phyloP scores from a whole-genome alignment of 495 filamentous ascomycete genomes.

The Glarea lozoyensis region DNA sequence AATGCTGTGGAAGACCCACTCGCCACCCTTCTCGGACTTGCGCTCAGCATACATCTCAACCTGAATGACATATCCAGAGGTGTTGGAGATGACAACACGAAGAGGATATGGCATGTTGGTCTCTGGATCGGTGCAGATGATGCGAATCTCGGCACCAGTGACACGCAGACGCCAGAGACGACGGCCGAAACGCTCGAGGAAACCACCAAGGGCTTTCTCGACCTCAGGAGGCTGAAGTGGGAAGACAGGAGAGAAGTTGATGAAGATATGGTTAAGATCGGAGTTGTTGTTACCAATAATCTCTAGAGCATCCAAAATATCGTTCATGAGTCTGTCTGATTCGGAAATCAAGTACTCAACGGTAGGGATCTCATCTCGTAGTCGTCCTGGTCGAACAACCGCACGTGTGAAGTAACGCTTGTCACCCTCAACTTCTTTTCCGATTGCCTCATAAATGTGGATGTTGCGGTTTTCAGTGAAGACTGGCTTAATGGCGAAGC shows the following conservation, averaged over 20 bases:
- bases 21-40: conserved; percentile 87
- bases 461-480: conserved; percentile 99
- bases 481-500: conserved; percentile 94
- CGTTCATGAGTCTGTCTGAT: conserved; percentile 90
- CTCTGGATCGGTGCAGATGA: conserved; percentile 83
- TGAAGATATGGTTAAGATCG: conserved; percentile 99
- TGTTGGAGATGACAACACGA: conserved; percentile 96
- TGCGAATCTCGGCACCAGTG: conserved; percentile 94
- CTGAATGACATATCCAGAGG: conserved; percentile 96
- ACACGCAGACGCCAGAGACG: conserved; percentile 95
- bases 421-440: conserved; percentile 88
- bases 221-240: conserved; percentile 84
- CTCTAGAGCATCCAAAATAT: conserved; percentile 94
- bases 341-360: conserved; percentile 97
- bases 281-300: conserved; percentile 99
- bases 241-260: conserved; percentile 97
- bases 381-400: conserved; percentile 81
- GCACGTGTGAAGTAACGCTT: conserved; percentile 98
- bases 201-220: conserved; percentile 87
- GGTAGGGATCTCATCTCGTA: conserved; percentile 93
- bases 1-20: conserved; percentile 98
- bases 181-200: conserved; percentile 92
- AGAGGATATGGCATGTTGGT: conserved; percentile 87
- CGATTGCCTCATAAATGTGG: conserved; percentile 93
- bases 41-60: conserved; percentile 96